phyloP scores from a whole-genome alignment of 148 eudicot genomes.

The Polygonum aviculare region DNA sequence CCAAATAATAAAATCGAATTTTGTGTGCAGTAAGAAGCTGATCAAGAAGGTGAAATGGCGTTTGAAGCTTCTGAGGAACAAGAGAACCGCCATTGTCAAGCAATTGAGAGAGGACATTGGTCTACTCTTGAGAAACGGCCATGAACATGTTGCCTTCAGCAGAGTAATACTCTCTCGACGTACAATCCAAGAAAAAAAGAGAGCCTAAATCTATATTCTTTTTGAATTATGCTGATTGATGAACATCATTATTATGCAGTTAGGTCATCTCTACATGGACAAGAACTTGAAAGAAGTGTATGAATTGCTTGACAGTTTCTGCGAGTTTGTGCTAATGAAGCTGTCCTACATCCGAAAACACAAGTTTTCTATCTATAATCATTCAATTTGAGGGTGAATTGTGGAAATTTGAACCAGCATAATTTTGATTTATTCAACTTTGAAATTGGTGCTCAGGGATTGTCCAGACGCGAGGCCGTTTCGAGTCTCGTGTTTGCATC shows the following conservation, averaged over 20 bases:
- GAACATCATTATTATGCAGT: slow-evolving; percentile 25
- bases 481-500: slow-evolving; percentile 76
- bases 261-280: slow-evolving; percentile 53
- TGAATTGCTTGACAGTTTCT: slow-evolving; percentile 48
- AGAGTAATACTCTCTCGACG: slow-evolving; percentile 62
- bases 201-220: neutral
- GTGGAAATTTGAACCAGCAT: neutral
- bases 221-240: neutral
- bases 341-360: slow-evolving; percentile 56
- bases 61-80: slow-evolving; percentile 54
- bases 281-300: slow-evolving; percentile 39
- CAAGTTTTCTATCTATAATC: slow-evolving; percentile 28
- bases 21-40: slow-evolving; percentile 56
- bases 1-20: neutral
- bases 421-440: neutral
- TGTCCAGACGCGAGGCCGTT: slow-evolving; percentile 66
- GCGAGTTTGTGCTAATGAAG: slow-evolving; percentile 51
- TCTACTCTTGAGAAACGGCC: slow-evolving; percentile 51
- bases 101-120: slow-evolving; percentile 50
- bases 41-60: slow-evolving; percentile 58
- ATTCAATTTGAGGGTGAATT: neutral
- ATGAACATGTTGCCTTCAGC: slow-evolving; percentile 38
- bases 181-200: fast-evolving
- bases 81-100: slow-evolving; percentile 38
- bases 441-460: slow-evolving; percentile 32